Percentiles rank a stretch among this genome's conserved stretches.
Conservation (phyloP, 805 yeast species). For the Huiozyma sinensis region DNA sequence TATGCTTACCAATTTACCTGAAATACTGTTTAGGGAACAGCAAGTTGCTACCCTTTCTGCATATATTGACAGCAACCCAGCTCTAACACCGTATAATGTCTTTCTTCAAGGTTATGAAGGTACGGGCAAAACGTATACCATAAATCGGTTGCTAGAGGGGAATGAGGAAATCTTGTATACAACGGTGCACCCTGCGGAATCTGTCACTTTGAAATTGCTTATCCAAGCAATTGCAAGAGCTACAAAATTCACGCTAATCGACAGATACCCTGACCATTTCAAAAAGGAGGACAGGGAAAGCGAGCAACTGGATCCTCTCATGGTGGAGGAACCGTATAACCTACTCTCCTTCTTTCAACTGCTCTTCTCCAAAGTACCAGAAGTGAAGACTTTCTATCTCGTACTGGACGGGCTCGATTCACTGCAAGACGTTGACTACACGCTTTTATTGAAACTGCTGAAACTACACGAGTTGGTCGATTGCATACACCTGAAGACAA, state of each 20-base stretch:
- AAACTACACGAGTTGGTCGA: slow-evolving; percentile 16
- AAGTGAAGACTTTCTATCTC: slow-evolving; percentile 9
- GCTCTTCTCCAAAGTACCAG: slow-evolving; percentile 2
- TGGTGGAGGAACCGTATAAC: slow-evolving; percentile 23
- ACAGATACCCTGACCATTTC: neutral
- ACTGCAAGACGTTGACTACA: slow-evolving; percentile 25
- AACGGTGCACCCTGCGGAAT: slow-evolving; percentile 21
- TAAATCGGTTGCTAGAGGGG: slow-evolving; percentile 11
- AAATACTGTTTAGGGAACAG: slow-evolving; percentile 16
- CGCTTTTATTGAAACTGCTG: slow-evolving; percentile 17
- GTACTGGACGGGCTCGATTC: slow-evolving; percentile 25
- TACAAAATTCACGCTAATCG: slow-evolving; percentile 12
- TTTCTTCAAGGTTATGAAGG: slow-evolving; percentile 22
- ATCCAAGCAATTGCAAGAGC: slow-evolving; percentile 22
- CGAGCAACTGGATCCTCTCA: slow-evolving; percentile 17
- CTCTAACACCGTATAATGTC: slow-evolving; percentile 16
- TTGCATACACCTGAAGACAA: slow-evolving; percentile 17
- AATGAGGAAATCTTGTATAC: slow-evolving; percentile 10
- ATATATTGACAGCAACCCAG: slow-evolving; percentile 14
- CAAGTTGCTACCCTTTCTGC: slow-evolving; percentile 16
- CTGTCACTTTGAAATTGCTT: slow-evolving; percentile 26
- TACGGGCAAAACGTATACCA: slow-evolving; percentile 23
- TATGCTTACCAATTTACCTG: slow-evolving; percentile 2
- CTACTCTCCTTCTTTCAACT: slow-evolving; percentile 15
- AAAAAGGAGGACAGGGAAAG: too few relatives aligned